Evolutionary conservation across 192 early-diverging fungal species (phyloP), one percentile per base, ranked within the genome.

Genomic region (Entomortierella lignicola): DNA sequence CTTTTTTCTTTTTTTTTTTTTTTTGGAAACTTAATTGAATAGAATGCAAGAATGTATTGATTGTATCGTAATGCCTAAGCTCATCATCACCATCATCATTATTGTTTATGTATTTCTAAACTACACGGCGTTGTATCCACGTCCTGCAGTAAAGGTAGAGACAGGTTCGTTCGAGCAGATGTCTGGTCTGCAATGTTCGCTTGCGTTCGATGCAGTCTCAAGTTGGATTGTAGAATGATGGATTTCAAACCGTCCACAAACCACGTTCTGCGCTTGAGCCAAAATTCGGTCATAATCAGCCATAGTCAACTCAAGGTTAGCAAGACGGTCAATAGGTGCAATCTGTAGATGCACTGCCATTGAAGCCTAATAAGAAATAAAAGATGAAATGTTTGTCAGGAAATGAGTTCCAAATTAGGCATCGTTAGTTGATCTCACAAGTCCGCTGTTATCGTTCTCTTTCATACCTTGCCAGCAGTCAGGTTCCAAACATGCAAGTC

Each of bases 401-500:
- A 12, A n/a, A 54, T 56, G 53, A 20, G 43, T 10, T 30, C 69
- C 69, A 71, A 44, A 71, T 47, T 63, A 47, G 69, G 69, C 41
- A 63, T 37, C 69, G 60, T 62, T 71, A 23, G 26, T 21, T n/a
- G n/a, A n/a, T n/a, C n/a, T n/a, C 34, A 23, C 56, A n/a, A 11
- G 52, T 8, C 52, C 6, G 10, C 4, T 5, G 27, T 54, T 27
- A 23, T 54, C 6, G 18, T 8, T 54, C 4, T 54, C 25, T n/a
- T 29, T 20, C 42, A 30, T 79, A 79, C 75, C 68, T 87, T 87
- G 52, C 87, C 87, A 31, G 86, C 79, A 4, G 88, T 85, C 57
- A 89, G 63, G 21, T 81, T 84, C 88, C 88, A 89, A 20, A 87
- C 80, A 59, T 89, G 88, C 17, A 89, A 62, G 63, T 89, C 88